Evolutionary conservation across 225 moss, liverwort and hornwort genomes (phyloP), one percentile per base, ranked within the genome.

Genomic region (Sphagnum contortum): DNA sequence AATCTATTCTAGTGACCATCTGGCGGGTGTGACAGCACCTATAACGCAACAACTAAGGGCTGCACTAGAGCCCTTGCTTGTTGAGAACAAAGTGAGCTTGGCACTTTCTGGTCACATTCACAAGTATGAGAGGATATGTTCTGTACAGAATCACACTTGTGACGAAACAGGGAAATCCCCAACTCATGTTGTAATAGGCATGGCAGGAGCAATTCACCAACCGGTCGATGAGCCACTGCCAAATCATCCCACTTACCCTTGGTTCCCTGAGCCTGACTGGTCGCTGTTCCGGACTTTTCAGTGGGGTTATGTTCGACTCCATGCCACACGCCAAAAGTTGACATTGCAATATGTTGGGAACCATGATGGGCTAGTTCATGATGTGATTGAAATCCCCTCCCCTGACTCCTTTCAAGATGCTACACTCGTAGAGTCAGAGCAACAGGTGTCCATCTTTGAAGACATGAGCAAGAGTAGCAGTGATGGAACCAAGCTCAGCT

Each of bases 101-200:
- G 76, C 74, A 0, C 68, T 89, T 8, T 80, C 77, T 77, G 87
- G 83, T 14, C 89, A 89, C 57, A 79, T 89, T 11, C 83, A 89
- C 67, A 87, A 82, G 64, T 89, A 87, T 61, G 89, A 89, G 60
- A 59, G 77, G 8, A 83, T 77, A 47, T 89, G 87, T 57, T 76
- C 81, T 4, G 65, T 87, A 45, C 62, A 76, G 49, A 83, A 89
- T 51, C 63, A 56, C 55, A 70, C 74, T 9, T 89, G 87, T 57
- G 44, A 53, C 48, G 57, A 74, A 12, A 55, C 69, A 11, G 45
- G 59, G 0, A 63, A 81, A 68, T 58, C 70, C 60, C 89, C 87
- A 9, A 75, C 87, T 59, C 67, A 89, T 64, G 73, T 89, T 55
- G 83, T 89, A 0, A 76, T 89, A 55, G 89, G 83, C 54, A 86